Percentiles rank a stretch among this genome's conserved stretches.
Evolutionary conservation across 2,329 filamentous ascomycete species (phyloP).

Genomic region (Monosporascus ibericus): DNA sequence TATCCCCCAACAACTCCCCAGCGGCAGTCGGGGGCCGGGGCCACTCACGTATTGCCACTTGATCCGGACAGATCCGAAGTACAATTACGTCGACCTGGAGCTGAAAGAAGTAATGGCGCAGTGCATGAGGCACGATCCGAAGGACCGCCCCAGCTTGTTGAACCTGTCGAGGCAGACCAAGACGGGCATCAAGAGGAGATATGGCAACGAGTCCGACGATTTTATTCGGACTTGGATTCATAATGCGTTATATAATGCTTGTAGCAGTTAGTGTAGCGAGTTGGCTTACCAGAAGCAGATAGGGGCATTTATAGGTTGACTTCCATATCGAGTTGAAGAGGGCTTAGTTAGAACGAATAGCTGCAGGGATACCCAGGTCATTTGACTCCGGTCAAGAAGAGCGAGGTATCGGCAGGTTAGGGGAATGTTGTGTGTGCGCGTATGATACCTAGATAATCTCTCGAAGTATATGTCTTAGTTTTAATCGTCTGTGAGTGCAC

Average conservation of each 20-base stretch:
- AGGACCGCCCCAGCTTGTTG: slow-evolving; percentile 3
- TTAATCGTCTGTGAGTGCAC: no score
- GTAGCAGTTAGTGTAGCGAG: no score
- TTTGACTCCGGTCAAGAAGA: no score
- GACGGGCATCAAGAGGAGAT: slow-evolving; percentile 2
- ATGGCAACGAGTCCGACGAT: slow-evolving; percentile 6
- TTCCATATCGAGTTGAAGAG: no score
- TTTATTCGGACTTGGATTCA: slow-evolving; percentile 7
- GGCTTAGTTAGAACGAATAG: no score
- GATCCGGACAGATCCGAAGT: slow-evolving; percentile 1
- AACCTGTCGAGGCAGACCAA: slow-evolving; percentile 3
- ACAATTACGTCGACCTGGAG: slow-evolving; percentile 5
- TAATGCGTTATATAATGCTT: slow-evolving; percentile 1
- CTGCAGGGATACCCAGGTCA: no score
- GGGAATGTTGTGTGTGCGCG: no score
- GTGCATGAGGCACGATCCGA: slow-evolving; percentile 15
- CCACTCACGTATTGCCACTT: slow-evolving; percentile 4
- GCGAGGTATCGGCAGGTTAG: no score
- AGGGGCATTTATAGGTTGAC: no score
- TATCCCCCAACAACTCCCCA: background rate
- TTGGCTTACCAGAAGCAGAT: no score
- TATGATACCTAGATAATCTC: no score
- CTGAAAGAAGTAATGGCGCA: slow-evolving; percentile 6
- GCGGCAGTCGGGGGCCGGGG: background rate
- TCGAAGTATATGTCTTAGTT: no score